Base-by-base conservation (phyloP, 2,329 filamentous ascomycete species). In the Fusarium oxysporum region DNA sequence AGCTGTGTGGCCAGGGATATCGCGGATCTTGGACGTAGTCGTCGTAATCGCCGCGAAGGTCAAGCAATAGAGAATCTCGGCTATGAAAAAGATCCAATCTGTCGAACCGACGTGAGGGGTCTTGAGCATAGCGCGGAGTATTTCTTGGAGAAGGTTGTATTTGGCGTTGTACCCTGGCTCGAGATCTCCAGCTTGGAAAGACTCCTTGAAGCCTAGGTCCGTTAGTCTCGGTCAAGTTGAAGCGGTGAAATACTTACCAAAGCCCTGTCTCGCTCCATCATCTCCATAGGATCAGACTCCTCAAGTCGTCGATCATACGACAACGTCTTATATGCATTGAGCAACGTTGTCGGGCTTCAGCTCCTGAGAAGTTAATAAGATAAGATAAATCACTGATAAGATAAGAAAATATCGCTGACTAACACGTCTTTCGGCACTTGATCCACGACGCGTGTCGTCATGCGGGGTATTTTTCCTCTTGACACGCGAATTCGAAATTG, bases 121-220 rank as follows among this genome's bases (percentile, higher is more conserved):
- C 1, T 43, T 43, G 21, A 79, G 74, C 64, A 80, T 75, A 1
- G 32, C 35, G 11, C 16, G 30, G 10, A 79, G 69, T 16, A n/a
- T 66, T 4, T 71, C 65, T 33, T 78, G 70, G 3, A 77, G 40
- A 19, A 76, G 37, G 1, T 33, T 8, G 23, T 66, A 78, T 4
- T 68, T 76, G 11, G 72, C 45, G 16, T 62, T 77, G 14, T 59
- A 63, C 5, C 70, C 77, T 19, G 77, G 77, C 16, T 80, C 77
- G 3, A 80, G 70, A 28, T 80, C 78, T 23, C 69, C 78, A 0
- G 56, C 68, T 21, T 80, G 78, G 23, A 80, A 76, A 3, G 78
- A 65, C 17, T 77, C 65, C 33, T 80, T 79, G 19, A 78, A 80
- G 0, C 65, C 76, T 78, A 4, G 0, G 3, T 10, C 4, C 4